phyloP scores from a whole-genome alignment of 768 basidiomycete species.

The Boletus sp. region DNA sequence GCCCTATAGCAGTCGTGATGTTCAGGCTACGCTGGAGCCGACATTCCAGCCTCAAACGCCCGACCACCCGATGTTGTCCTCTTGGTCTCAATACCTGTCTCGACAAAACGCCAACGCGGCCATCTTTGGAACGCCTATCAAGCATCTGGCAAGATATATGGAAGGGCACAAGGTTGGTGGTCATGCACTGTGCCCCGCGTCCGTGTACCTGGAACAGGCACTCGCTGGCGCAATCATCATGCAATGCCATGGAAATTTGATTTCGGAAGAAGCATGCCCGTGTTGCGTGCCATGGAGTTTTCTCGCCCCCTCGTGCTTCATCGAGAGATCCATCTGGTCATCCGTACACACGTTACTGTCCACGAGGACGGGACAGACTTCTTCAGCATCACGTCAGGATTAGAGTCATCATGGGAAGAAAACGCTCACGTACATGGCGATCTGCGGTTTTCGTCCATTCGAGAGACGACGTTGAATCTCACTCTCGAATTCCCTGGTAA shows the following conservation, averaged over 20 bases:
- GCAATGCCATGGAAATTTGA: slow-evolving; percentile 30
- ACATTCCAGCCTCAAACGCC: slow-evolving; percentile 4
- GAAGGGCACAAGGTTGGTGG: slow-evolving; percentile 57
- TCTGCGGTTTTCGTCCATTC: slow-evolving; percentile 36
- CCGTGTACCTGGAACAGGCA: slow-evolving; percentile 58
- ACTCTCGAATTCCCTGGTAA: slow-evolving; percentile 34
- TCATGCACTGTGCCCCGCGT: slow-evolving; percentile 59
- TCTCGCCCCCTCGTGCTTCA: slow-evolving; percentile 52
- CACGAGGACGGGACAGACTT: slow-evolving; percentile 34
- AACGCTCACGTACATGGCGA: slow-evolving; percentile 45
- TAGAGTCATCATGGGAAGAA: slow-evolving; percentile 31
- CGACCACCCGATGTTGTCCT: slow-evolving; percentile 36
- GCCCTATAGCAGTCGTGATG: slow-evolving; percentile 34
- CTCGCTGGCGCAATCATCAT: slow-evolving; percentile 43
- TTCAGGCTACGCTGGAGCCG: not conserved
- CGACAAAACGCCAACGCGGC: slow-evolving; percentile 34
- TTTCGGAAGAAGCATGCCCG: slow-evolving; percentile 32
- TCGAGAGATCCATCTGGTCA: slow-evolving; percentile 25
- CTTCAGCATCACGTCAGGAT: slow-evolving; percentile 47
- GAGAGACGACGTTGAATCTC: slow-evolving; percentile 38
- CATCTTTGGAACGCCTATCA: slow-evolving; percentile 53
- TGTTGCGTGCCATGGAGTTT: slow-evolving; percentile 46
- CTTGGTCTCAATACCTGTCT: slow-evolving; percentile 44
- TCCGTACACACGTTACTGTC: slow-evolving; percentile 41
- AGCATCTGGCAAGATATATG: slow-evolving; percentile 42